Conservation (phyloP, 495 filamentous ascomycete genomes). For the Friedmanniomyces simplex region DNA sequence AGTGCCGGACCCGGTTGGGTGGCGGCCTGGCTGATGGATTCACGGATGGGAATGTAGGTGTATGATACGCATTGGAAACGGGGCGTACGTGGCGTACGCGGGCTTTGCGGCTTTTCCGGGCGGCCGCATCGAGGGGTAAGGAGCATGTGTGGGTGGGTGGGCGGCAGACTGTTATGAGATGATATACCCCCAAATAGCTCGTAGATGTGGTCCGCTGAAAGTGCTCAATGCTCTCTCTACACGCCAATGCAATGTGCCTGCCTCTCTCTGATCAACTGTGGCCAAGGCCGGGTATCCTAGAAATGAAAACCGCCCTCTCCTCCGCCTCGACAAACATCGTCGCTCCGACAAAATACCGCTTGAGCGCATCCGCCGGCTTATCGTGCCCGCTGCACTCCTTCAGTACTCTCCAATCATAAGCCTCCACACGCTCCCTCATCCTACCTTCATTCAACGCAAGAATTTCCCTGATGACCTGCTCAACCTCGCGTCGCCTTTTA, state of each 20-base stretch:
- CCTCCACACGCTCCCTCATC: constrained; percentile 12
- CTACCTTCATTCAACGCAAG: constrained; percentile 6
- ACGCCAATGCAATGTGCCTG: background rate
- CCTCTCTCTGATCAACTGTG: background rate
- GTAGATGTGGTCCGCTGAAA: background rate
- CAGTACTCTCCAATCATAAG: constrained; percentile 22
- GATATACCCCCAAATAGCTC: background rate
- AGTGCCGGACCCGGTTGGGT: constrained; percentile 10
- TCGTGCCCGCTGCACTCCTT: constrained; percentile 7
- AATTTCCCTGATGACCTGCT: background rate
- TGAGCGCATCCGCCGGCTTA: background rate
- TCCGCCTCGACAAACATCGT: background rate
- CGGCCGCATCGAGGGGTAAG: background rate
- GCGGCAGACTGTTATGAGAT: background rate
- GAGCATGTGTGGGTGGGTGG: no score
- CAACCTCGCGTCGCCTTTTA: background rate
- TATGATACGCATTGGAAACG: background rate
- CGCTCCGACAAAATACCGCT: constrained; percentile 3
- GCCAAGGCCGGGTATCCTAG: constrained; percentile 2
- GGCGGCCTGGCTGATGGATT: constrained; percentile 12
- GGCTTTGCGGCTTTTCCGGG: background rate
- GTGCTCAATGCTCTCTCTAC: background rate
- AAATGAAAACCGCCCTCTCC: background rate
- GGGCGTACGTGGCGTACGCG: background rate
- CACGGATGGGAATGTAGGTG: background rate